These are phyloP conservation scores for Purpureocillium lavendulum DNA, from an alignment of 2,329 filamentous ascomycete species.

Conservation along the genomic window DNA sequence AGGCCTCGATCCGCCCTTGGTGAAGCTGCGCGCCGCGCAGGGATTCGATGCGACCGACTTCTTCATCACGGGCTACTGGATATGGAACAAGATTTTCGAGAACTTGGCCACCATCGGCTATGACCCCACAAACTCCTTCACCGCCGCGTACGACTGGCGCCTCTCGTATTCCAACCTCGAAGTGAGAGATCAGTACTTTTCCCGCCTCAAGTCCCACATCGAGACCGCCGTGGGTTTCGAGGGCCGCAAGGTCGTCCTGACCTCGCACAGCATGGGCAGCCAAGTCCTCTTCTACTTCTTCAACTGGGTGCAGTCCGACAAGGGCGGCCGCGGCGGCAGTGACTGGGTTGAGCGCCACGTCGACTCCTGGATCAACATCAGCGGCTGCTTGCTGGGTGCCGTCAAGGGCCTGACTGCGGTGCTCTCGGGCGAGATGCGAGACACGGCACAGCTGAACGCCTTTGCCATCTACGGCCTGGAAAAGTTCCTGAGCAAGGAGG, in stretches of 20 bases:
- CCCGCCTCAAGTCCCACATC: constrained; percentile 80
- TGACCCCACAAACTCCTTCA: constrained; percentile 70
- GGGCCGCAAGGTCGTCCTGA: constrained; percentile 71
- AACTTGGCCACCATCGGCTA: constrained; percentile 95
- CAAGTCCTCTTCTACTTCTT: constrained; percentile 85
- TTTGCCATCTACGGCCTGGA: constrained; percentile 96
- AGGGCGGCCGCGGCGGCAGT: constrained; percentile 72
- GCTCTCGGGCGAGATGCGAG: constrained; percentile 94
- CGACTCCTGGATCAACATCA: constrained; percentile 97
- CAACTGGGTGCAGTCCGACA: constrained; percentile 69
- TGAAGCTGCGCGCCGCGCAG: constrained; percentile 88
- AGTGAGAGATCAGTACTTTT: constrained; percentile 87
- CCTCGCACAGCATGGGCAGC: constrained; percentile 96
- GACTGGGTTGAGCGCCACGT: constrained; percentile 86
- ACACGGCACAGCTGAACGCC: constrained; percentile 91
- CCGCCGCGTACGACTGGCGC: constrained; percentile 81
- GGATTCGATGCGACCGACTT: constrained; percentile 98
- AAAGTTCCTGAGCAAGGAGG: constrained; percentile 84
- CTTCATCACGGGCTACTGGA: constrained; percentile 89
- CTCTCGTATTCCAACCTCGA: constrained; percentile 87
- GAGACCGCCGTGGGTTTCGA: constrained; percentile 71
- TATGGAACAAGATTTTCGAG: constrained; percentile 98
- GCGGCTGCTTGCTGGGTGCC: constrained; percentile 93
- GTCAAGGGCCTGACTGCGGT: constrained; percentile 85
- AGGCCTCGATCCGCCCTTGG: constrained; percentile 78